phyloP scores from a whole-genome alignment of 768 basidiomycete genomes.

The Auriculariales sp. region DNA sequence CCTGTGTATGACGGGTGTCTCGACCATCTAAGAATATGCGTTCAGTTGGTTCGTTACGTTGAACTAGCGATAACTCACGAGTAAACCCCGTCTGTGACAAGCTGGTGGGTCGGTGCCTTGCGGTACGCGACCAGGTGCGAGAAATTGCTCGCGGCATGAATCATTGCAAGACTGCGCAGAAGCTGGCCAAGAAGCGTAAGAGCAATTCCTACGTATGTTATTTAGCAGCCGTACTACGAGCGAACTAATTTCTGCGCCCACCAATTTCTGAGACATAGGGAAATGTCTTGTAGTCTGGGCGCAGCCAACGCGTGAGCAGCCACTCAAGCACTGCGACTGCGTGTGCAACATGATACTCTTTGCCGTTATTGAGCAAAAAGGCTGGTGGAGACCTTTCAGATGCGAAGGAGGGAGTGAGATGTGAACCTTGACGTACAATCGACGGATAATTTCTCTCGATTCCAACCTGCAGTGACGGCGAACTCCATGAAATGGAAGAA shows the following conservation, averaged over 20 bases:
- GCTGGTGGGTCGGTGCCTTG: conserved; percentile 56
- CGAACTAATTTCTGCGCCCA: conserved; percentile 10
- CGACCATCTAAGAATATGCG: conserved; percentile 41
- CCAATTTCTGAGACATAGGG: conserved; percentile 47
- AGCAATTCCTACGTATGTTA: conserved; percentile 35
- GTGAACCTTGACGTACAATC: conserved; percentile 60
- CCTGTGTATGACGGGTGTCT: conserved; percentile 95
- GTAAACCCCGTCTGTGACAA: conserved; percentile 87
- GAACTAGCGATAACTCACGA: conserved; percentile 32
- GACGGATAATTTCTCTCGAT: conserved; percentile 78
- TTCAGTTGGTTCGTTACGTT: conserved; percentile 7
- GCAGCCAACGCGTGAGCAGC: conserved; percentile 50
- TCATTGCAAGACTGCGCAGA: conserved; percentile 86
- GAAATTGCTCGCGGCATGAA: conserved; percentile 86
- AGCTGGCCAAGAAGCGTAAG: conserved; percentile 58
- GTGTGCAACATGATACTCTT: conserved; percentile 75
- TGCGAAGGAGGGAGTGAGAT: conserved; percentile 1
- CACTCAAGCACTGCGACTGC: conserved; percentile 67
- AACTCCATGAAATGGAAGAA: conserved; percentile 91
- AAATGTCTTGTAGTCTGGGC: conserved; percentile 45
- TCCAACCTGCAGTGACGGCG: conserved; percentile 92
- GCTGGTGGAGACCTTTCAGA: conserved; percentile 31
- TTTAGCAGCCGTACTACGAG: conserved; percentile 2
- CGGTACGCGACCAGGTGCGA: conserved; percentile 73
- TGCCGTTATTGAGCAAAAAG: conserved; percentile 84